A percentile compares a stretch with the other conserved stretches of the same genome.
Conservation (phyloP, 2,329 filamentous ascomycete species). For the Epichloe gansuensis region DNA sequence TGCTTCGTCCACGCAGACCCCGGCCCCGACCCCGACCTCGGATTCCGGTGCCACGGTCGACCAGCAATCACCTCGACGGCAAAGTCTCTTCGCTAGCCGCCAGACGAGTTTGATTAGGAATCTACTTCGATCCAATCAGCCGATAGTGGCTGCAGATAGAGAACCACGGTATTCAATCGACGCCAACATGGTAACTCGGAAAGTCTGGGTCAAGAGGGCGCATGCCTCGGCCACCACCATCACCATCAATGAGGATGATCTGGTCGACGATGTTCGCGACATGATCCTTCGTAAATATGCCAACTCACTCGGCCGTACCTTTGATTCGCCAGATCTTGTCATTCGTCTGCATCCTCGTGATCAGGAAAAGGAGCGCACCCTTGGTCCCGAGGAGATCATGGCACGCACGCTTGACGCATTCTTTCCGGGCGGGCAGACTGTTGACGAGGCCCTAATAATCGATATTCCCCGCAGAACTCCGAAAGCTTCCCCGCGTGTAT, state of each 20-base stretch:
- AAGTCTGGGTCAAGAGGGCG: slow-evolving; percentile 90
- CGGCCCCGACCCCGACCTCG: slow-evolving; percentile 2
- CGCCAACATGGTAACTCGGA: slow-evolving; percentile 51
- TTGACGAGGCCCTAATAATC: slow-evolving; percentile 84
- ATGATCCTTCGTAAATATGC: slow-evolving; percentile 86
- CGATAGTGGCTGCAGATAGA: slow-evolving; percentile 10
- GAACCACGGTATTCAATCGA: slow-evolving; percentile 22
- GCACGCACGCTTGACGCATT: slow-evolving; percentile 64
- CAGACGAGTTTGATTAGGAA: slow-evolving; percentile 21
- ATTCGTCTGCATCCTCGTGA: slow-evolving; percentile 67
- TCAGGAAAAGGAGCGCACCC: slow-evolving; percentile 47
- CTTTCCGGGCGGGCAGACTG: slow-evolving; percentile 74
- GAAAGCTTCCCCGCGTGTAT: slow-evolving; percentile 59
- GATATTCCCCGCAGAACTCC: slow-evolving; percentile 75
- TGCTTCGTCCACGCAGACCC: neutral
- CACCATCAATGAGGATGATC: slow-evolving; percentile 70
- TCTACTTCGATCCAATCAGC: slow-evolving; percentile 15
- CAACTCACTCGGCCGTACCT: slow-evolving; percentile 79
- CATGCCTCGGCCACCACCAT: slow-evolving; percentile 79
- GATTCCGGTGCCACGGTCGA: slow-evolving; percentile 11
- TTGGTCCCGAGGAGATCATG: slow-evolving; percentile 82
- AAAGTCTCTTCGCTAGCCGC: slow-evolving; percentile 26
- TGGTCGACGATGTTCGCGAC: slow-evolving; percentile 91
- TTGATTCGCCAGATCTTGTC: slow-evolving; percentile 80
- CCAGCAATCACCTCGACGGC: slow-evolving; percentile 13